Evolutionary conservation across 164 flowering plant genomes (phyloP).

Genomic region (Cinnamomum chago): DNA sequence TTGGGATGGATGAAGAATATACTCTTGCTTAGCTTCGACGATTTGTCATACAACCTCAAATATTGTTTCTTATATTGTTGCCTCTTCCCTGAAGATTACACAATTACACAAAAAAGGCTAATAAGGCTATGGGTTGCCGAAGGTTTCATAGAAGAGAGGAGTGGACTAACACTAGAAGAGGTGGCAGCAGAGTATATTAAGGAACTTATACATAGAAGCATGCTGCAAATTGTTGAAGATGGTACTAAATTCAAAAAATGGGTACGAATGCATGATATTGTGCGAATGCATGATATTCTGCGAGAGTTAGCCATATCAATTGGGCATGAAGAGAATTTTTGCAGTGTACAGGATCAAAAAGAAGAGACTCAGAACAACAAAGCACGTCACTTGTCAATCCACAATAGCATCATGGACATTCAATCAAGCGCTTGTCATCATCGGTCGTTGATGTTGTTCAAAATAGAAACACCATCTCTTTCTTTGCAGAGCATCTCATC

Average conservation of each 20-base stretch:
- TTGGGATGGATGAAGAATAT: background rate
- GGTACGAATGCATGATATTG: background rate
- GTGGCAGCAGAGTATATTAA: slow-evolving; percentile 8
- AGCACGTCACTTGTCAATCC: slow-evolving; percentile 5
- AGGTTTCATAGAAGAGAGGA: slow-evolving; percentile 12
- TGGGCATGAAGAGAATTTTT: slow-evolving; percentile 5
- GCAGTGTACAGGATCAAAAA: background rate
- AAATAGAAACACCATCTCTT: background rate
- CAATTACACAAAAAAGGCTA: slow-evolving; percentile 12
- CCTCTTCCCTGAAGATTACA: slow-evolving; percentile 9
- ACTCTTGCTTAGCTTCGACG: slow-evolving; percentile 7
- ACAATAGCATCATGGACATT: background rate
- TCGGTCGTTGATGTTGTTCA: slow-evolving; percentile 11
- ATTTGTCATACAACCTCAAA: slow-evolving; percentile 13
- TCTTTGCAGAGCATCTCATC: background rate
- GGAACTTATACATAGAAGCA: slow-evolving; percentile 3
- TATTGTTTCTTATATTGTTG: slow-evolving; percentile 22
- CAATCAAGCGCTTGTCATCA: background rate
- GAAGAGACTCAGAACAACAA: background rate
- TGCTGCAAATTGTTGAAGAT: slow-evolving; percentile 5
- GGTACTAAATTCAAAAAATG: background rate
- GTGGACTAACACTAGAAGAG: slow-evolving; percentile 1
- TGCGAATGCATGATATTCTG: slow-evolving; percentile 13
- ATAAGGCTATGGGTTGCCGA: slow-evolving; percentile 22
- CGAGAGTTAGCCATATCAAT: slow-evolving; percentile 10